Evolutionary conservation across 2,329 filamentous ascomycete species (phyloP).

Genomic region (Talaromyces sp.): DNA sequence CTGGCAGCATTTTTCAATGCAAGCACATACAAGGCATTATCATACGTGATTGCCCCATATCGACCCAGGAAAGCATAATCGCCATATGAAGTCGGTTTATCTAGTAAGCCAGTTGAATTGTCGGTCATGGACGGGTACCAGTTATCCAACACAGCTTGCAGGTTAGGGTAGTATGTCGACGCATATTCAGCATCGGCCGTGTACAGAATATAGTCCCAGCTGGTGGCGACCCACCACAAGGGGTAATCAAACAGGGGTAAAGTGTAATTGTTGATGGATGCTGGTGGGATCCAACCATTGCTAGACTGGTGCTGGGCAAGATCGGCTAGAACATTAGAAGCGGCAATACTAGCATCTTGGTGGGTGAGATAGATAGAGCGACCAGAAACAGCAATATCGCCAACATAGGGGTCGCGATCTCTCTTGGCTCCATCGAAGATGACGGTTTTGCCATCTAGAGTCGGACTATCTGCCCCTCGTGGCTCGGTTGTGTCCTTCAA

Average conservation of each 20-base stretch:
- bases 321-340: conserved; percentile 48
- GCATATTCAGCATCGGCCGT: conserved; percentile 44
- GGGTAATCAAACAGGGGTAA: conserved; percentile 51
- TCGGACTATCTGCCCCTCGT: conserved; percentile 40
- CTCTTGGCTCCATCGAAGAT: conserved; percentile 50
- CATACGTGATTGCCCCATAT: conserved; percentile 48
- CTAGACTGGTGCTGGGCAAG: conserved; percentile 45
- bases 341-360: conserved; percentile 32
- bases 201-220: conserved; percentile 48
- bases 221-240: conserved; percentile 50
- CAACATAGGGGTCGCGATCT: conserved; percentile 52
- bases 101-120: conserved; percentile 36
- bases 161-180: conserved; percentile 37
- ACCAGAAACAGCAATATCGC: conserved; percentile 48
- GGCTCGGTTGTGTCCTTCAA: conserved; percentile 48
- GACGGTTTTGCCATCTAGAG: conserved; percentile 44
- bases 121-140: conserved; percentile 46
- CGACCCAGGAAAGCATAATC: conserved; percentile 51
- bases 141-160: conserved; percentile 40
- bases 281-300: conserved; percentile 53
- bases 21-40: conserved; percentile 30
- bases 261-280: conserved; percentile 48
- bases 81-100: conserved; percentile 43
- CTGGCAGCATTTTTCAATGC: conserved; percentile 13
- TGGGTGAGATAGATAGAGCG: conserved; percentile 49